Evolutionary conservation across 192 early-diverging fungal genomes (phyloP), one percentile per base, ranked within the genome.

Genomic region (Podila verticillata): DNA sequence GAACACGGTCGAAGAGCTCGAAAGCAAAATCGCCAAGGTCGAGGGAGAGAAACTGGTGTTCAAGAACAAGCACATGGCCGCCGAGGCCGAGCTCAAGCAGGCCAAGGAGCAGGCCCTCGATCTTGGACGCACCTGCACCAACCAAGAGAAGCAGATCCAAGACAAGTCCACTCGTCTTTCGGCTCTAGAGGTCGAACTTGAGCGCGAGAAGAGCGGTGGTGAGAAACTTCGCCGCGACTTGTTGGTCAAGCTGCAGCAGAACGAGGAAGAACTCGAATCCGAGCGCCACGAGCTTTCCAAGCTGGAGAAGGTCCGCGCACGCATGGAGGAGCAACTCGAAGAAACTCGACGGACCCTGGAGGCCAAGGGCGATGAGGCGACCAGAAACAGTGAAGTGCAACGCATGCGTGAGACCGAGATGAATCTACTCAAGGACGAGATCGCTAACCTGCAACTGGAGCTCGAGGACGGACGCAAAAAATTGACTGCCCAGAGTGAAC

Each of bases 401-500:
- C 81, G 86, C 22, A 72, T 89, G 75, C 89, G 89, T 24, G 91
- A 92, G 73, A 79, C 73, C 26, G 91, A 90, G 72, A 65, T 92
- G 66, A 65, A 81, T 2, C 72, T 73, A 48, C 82, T 92, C 32
- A 86, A 87, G 35, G 74, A 73, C 19, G 85, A 91, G 74, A 87
- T 92, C 51, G 58, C 30, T 9, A 82, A 83, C 17, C 60, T 79
- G 4, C 75, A 87, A 10, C 29, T 68, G 7, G 86, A 88, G 73
- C 80, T 89, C 13, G 90, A 89, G n/a, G 88, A 87, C 34, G 74
- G 84, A 30, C 74, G 87, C 36, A 72, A 79, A 56, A 79, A 84
- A 28, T 81, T 85, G 48, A 62, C 84, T 12, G 81, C 77, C 15
- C 66, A 84, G 2, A 78, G 84, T 57, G 86, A 88, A 61, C 68